Evolutionary conservation across 1,139 yeast species (phyloP), one percentile per base, ranked within the genome.

Genomic region (Lodderomyces metapsilosis): DNA sequence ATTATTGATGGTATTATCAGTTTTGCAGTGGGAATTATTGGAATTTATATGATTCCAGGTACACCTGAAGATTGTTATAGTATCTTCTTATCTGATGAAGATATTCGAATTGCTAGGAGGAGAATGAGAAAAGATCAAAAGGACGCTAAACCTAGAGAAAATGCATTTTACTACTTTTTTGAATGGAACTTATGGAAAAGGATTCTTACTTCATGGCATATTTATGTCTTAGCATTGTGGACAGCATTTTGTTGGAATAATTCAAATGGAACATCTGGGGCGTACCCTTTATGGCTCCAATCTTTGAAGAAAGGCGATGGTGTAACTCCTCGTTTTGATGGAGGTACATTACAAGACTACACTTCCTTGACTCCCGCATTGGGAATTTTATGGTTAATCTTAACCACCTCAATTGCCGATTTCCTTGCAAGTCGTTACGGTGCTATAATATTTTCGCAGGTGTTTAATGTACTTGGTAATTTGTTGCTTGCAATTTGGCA

Each of bases 1-100:
- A 74, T 84, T 45, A 72, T 84, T 47, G 88, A 84, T 58, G 84
- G 84, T 8, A 58, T 79, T 37, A 68, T 82, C 32, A 78, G 88
- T 2, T 53, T 82, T 24, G 76, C 67, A 2, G 78, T 84, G 40
- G 88, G 85, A 11, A 20, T 84, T 18, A 59, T 80, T 45, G 91
- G 89, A 0, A 71, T 81, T 51, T 75, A 77, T 52, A 52, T 74
- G 50, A 66, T 83, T 48, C 92, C 92, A 2, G 91, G 88, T 37
- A 81, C 85, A 25, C 91, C 92, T 15, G 60, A 67, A 43, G 71
- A 74, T 40, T 77, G 83, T 51, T 74, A 76, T 57, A 71, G 82
- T 35, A 68, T 77, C 46, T 75, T 74, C 56, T 65, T 79, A 47
- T 66, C 78, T 5, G 84, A 82, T 52, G 84, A 81, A 31, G 92